Conservation (phyloP, 441 rosid genomes). For the Populus hybrid region DNA sequence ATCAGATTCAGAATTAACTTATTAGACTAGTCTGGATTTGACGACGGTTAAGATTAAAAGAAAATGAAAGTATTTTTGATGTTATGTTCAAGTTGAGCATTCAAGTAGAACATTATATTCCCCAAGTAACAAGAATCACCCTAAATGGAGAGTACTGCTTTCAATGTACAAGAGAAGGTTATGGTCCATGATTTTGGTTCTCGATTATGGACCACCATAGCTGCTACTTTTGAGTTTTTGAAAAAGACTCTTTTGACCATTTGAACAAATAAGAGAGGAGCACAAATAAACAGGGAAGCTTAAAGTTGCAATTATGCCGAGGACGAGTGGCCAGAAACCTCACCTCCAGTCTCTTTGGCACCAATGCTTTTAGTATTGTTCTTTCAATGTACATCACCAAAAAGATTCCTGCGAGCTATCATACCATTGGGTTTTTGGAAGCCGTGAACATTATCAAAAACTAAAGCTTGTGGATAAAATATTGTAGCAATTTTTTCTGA, state of each 20-base stretch:
- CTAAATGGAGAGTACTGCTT: background rate
- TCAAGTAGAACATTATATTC: background rate
- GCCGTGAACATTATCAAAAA: no score
- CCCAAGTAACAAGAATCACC: slow-evolving; percentile 1
- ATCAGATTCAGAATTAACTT: no score
- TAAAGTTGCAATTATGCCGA: background rate
- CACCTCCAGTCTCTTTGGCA: slow-evolving; percentile 20
- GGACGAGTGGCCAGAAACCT: background rate
- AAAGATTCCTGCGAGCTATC: slow-evolving; percentile 16
- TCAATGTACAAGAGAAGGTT: background rate
- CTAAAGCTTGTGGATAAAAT: no score
- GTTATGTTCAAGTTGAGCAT: no score
- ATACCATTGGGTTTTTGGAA: background rate
- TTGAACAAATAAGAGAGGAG: background rate
- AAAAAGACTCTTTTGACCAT: slow-evolving; percentile 15
- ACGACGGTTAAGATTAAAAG: no score
- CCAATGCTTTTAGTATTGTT: slow-evolving; percentile 25
- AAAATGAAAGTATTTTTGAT: no score
- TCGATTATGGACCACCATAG: slow-evolving; percentile 7
- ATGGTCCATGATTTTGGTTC: slow-evolving; percentile 24
- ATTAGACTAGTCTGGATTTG: no score
- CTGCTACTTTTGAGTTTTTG: background rate
- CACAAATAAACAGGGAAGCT: background rate
- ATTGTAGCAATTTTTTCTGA: no score
- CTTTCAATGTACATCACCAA: background rate